Evolutionary conservation across 768 basidiomycete genomes (phyloP).

Genomic region (Kondoa subrosea): DNA sequence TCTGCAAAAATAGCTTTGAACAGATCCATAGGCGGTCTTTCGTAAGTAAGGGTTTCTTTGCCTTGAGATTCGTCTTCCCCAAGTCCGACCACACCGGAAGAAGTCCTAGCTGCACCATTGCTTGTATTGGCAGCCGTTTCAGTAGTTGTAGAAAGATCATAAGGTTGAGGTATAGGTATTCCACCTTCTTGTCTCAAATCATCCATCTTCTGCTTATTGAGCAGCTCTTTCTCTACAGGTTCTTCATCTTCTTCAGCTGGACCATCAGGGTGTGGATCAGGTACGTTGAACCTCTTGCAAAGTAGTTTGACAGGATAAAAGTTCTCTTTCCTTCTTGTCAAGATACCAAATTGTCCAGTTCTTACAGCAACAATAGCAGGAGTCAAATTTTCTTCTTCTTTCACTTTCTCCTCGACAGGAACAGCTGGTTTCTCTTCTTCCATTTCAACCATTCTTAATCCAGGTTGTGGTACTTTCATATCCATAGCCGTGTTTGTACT

Average conservation of each 20-base stretch:
- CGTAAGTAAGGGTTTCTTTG: conserved; percentile 67
- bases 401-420: conserved; percentile 37
- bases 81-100: conserved; percentile 61
- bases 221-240: background rate
- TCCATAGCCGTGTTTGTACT: conserved; percentile 23
- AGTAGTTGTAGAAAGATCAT: conserved; percentile 23
- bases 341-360: conserved; percentile 71
- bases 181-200: conserved; percentile 23
- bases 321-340: conserved; percentile 55
- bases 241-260: conserved; percentile 15
- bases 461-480: conserved; percentile 33
- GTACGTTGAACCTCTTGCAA: conserved; percentile 85
- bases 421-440: too few relatives aligned
- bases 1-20: conserved; percentile 98
- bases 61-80: conserved; percentile 88
- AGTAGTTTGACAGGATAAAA: conserved; percentile 75
- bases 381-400: conserved; percentile 44
- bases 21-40: conserved; percentile 72
- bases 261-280: conserved; percentile 56
- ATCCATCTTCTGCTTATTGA: conserved; percentile 18
- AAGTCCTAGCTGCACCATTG: too few relatives aligned
- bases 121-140: conserved; percentile 12
- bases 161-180: conserved; percentile 17
- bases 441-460: conserved; percentile 28
- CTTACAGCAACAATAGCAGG: conserved; percentile 67